These are phyloP conservation scores for Solanum ahanhuiri DNA, from an alignment of 257 asterid genomes.

Conservation along the genomic window DNA sequence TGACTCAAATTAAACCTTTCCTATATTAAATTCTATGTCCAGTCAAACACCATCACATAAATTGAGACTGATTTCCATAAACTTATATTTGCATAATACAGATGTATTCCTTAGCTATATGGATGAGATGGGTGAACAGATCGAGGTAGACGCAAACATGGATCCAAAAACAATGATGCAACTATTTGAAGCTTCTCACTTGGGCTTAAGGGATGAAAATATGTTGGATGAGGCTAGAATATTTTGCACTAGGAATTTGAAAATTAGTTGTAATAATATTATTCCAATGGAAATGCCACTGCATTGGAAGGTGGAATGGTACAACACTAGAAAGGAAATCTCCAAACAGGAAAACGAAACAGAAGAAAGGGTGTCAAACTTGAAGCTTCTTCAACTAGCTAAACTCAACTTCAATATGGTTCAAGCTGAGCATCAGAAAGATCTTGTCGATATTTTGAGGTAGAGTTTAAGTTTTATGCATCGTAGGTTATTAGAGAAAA, in stretches of 20 bases:
- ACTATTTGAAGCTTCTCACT: constrained; percentile 44
- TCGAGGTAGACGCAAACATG: background rate
- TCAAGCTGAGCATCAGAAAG: constrained; percentile 42
- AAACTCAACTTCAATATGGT: constrained; percentile 44
- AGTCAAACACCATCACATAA: background rate
- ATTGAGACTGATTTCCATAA: background rate
- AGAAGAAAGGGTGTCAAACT: background rate
- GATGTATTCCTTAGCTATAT: constrained; percentile 19
- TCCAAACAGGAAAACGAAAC: background rate
- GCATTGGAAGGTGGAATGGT: constrained; percentile 43
- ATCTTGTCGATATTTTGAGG: constrained; percentile 41
- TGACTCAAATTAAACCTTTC: too few species aligned
- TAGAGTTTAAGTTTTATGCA: background rate
- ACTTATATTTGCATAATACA: background rate
- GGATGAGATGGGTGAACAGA: constrained; percentile 11
- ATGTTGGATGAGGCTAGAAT: constrained; percentile 15
- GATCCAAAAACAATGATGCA: constrained; percentile 16
- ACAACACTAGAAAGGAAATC: constrained; percentile 23
- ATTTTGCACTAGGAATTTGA: background rate
- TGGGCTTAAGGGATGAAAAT: constrained; percentile 22
- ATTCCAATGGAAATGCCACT: constrained; percentile 5
- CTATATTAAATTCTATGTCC: background rate
- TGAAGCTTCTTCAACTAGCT: constrained; percentile 22
- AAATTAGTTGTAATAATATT: background rate
- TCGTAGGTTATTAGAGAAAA: background rate